Conservation (phyloP, 2,329 filamentous ascomycete genomes). For the Colletotrichum neosansevieriae region DNA sequence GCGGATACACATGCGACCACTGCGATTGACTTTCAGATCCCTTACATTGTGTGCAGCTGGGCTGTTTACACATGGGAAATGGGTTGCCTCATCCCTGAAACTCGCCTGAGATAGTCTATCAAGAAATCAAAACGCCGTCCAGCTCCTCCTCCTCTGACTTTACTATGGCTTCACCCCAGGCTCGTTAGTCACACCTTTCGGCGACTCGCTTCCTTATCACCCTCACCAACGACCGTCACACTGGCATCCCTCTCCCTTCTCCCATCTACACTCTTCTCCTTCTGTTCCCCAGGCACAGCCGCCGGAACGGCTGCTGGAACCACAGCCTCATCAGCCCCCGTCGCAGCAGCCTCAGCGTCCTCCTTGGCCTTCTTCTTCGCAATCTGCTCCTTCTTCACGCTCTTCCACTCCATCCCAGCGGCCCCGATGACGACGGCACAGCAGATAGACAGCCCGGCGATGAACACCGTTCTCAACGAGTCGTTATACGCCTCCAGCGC, state of each 20-base stretch:
- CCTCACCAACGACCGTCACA: background rate
- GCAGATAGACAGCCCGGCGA: constrained; percentile 68
- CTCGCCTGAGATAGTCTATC: no score
- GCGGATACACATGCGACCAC: no score
- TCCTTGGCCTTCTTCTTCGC: constrained; percentile 23
- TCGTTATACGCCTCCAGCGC: constrained; percentile 68
- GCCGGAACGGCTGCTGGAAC: background rate
- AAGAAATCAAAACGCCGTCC: no score
- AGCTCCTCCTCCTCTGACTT: no score
- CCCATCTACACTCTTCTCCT: background rate
- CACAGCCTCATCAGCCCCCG: background rate
- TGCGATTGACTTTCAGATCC: no score
- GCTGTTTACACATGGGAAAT: no score
- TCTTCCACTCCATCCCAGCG: constrained; percentile 70
- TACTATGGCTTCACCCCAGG: background rate
- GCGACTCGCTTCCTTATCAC: background rate
- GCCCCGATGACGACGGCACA: constrained; percentile 66
- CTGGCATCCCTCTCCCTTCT: background rate
- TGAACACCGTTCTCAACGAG: constrained; percentile 69
- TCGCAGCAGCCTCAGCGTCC: constrained; percentile 24
- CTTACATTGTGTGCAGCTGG: no score
- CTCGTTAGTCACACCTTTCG: background rate
- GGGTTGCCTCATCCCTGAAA: no score
- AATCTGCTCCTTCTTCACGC: constrained; percentile 50
- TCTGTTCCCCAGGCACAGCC: background rate